phyloP scores from a whole-genome alignment of 768 basidiomycete species.

The Botryobasidium botryosum region DNA sequence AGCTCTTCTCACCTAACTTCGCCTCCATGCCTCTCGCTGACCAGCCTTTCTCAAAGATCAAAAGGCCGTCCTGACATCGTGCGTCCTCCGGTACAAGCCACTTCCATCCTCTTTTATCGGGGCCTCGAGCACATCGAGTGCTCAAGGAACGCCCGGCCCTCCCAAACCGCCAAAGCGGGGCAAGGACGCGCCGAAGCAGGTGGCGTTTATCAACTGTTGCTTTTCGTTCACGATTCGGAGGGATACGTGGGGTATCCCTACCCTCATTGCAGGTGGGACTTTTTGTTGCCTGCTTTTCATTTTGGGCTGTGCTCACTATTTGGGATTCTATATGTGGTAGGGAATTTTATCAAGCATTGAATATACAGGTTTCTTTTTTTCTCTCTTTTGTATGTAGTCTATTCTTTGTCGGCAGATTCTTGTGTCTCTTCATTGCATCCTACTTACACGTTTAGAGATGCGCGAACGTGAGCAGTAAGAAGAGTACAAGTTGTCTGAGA shows the following conservation, averaged over 20 bases:
- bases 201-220: slow-evolving; percentile 69
- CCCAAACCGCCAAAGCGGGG: slow-evolving; percentile 15
- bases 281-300: neutral
- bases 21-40: too few species aligned
- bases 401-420: too few species aligned
- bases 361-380: too few species aligned
- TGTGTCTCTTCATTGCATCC: too few species aligned
- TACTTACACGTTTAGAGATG: too few species aligned
- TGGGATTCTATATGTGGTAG: neutral
- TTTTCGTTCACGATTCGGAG: slow-evolving; percentile 82
- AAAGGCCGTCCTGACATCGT: slow-evolving; percentile 86
- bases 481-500: too few species aligned
- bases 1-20: too few species aligned
- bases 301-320: neutral
- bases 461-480: too few species aligned
- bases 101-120: slow-evolving; percentile 25
- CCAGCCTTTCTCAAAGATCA: slow-evolving; percentile 85
- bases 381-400: too few species aligned
- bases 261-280: slow-evolving; percentile 57
- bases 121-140: slow-evolving; percentile 4
- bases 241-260: slow-evolving; percentile 75
- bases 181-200: slow-evolving; percentile 31
- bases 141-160: slow-evolving; percentile 1
- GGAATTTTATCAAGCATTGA: slow-evolving; percentile 1
- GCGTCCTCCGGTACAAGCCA: slow-evolving; percentile 70